Evolutionary conservation across 2,329 filamentous ascomycete species (phyloP), one percentile per base, ranked within the genome.

Genomic region (Pseudocercospora ulei): DNA sequence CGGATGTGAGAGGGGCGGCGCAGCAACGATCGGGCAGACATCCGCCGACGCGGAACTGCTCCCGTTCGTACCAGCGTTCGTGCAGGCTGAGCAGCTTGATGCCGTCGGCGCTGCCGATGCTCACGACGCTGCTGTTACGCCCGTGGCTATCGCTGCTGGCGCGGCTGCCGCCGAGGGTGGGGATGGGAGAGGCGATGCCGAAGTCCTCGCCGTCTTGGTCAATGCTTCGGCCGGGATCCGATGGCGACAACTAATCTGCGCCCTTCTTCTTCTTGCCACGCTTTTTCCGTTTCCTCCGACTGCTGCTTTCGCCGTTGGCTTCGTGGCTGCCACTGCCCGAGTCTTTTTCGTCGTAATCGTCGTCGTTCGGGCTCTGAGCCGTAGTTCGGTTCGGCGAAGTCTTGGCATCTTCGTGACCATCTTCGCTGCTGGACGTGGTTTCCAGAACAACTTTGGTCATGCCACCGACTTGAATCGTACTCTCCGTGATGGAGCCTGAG

Each of bases 401-500:
- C 11, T 12, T 23, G 8, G 18, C 12, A 5, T 38, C 41, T 12
- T 44, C 37, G 7, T 39, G 38, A 6, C 41, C 37, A 11, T 44
- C 41, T 35, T 44, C 41, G 8, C 29, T 35, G 9, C 36, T 39
- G 11, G 41, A 44, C 16, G 70, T 80, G 2, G 77, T 77, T 55
- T 84, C 78, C 16, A 88, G 66, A 1, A 88, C 74, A 28, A 85
- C 74, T 62, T 88, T 88, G 47, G 76, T 75, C 36, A 86, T 71
- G 2, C 82, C 82, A 39, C 78, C 76, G 2, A 78, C 68, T 54
- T 87, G 79, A 39, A 86, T 66, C n/a, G 82, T 67, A 44, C 81
- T 82, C 60, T 87, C 81, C 0, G 81, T 85, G 51, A 87, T 84
- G 56, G 78, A 83, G 17, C 82, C 82, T 50, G 78, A 83, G 40